Conservation (phyloP, 768 basidiomycete genomes). For the Hericium coralloides region DNA sequence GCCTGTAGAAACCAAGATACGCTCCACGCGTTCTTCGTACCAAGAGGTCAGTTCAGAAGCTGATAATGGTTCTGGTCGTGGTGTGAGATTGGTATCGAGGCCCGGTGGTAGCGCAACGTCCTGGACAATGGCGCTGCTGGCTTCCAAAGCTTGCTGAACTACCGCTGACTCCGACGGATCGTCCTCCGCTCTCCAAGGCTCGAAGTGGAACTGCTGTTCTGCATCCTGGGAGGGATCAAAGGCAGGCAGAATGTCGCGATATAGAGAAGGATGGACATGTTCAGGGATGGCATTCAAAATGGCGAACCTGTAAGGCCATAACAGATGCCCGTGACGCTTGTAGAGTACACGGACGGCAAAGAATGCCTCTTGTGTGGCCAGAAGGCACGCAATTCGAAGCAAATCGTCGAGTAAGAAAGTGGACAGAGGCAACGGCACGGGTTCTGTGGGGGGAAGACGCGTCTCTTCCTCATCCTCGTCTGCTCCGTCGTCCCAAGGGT, state of each 20-base stretch:
- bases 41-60: slow-evolving; percentile 52
- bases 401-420: slow-evolving; percentile 57
- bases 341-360: slow-evolving; percentile 49
- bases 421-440: slow-evolving; percentile 44
- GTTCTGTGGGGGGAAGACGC: slow-evolving; percentile 13
- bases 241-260: slow-evolving; percentile 52
- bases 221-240: slow-evolving; percentile 39
- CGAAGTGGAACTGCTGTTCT: slow-evolving; percentile 28
- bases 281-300: slow-evolving; percentile 72
- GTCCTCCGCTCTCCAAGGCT: slow-evolving; percentile 39
- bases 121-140: slow-evolving; percentile 15
- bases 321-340: slow-evolving; percentile 39
- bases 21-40: slow-evolving; percentile 63
- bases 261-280: slow-evolving; percentile 56
- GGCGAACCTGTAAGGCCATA: slow-evolving; percentile 64
- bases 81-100: not conserved
- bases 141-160: slow-evolving; percentile 33
- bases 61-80: slow-evolving; percentile 27
- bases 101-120: not conserved
- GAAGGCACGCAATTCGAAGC: slow-evolving; percentile 45
- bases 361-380: slow-evolving; percentile 59
- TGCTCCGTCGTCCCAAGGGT: slow-evolving; percentile 61
- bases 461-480: slow-evolving; percentile 18
- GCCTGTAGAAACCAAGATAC: slow-evolving; percentile 56
- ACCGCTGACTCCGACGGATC: slow-evolving; percentile 52